phyloP scores from a whole-genome alignment of 2,329 filamentous ascomycete species.

The Claviceps spartinae region DNA sequence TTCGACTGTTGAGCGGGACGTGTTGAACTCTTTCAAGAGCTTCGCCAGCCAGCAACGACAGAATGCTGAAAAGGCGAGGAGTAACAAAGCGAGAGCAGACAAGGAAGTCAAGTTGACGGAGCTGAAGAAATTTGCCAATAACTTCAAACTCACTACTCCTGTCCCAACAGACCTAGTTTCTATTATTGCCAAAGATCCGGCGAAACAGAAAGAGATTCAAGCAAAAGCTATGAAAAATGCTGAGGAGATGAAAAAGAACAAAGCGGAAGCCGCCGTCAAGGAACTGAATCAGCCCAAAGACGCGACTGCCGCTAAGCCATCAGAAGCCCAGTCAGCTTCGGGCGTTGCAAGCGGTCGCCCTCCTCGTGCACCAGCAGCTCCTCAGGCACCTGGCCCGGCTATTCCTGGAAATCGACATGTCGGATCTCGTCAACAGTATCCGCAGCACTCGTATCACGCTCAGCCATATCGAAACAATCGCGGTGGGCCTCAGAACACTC shows the following conservation, averaged over 20 bases:
- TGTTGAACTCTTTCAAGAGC: conserved; percentile 48
- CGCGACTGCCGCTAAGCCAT: conserved; percentile 24
- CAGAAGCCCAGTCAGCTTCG: conserved; percentile 12
- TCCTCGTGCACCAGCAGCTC: conserved; percentile 21
- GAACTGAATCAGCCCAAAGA: conserved; percentile 31
- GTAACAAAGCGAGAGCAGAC: conserved; percentile 52
- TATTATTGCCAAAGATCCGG: conserved; percentile 93
- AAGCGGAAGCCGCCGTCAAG: conserved; percentile 32
- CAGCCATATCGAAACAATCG: conserved; percentile 37
- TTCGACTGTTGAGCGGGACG: conserved; percentile 47
- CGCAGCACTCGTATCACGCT: conserved; percentile 31
- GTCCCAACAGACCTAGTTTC: conserved; percentile 84
- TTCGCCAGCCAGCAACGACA: conserved; percentile 46
- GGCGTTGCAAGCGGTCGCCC: conserved; percentile 16
- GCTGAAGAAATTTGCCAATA: conserved; percentile 85
- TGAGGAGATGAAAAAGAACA: conserved; percentile 46
- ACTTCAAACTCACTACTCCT: conserved; percentile 86
- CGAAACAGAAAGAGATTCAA: conserved; percentile 85
- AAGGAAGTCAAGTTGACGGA: conserved; percentile 90
- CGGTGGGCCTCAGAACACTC: conserved; percentile 27
- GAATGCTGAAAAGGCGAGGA: conserved; percentile 41
- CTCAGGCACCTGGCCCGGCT: conserved; percentile 16
- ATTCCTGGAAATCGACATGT: conserved; percentile 28
- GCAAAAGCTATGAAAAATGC: conserved; percentile 71
- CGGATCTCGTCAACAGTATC: conserved; percentile 33